Conservation (phyloP, 2,329 filamentous ascomycete species). For the Pyrenophora tritici-repentis region DNA sequence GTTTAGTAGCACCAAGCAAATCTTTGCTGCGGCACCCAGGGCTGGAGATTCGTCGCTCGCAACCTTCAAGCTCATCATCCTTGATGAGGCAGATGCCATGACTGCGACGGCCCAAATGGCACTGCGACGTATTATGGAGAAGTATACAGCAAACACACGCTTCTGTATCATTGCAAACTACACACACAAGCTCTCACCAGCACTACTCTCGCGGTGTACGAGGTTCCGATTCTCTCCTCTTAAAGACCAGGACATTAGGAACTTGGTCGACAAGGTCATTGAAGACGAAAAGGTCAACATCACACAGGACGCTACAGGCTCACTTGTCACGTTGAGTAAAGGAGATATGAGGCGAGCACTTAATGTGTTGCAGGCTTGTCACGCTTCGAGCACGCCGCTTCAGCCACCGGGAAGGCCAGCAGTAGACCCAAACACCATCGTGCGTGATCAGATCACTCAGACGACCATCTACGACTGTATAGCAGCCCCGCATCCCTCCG, state of each 20-base stretch:
- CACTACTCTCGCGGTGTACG: slow-evolving; percentile 89
- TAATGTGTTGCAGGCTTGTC: slow-evolving; percentile 95
- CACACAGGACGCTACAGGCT: slow-evolving; percentile 76
- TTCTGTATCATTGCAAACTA: slow-evolving; percentile 99
- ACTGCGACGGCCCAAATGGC: slow-evolving; percentile 99
- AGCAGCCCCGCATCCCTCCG: slow-evolving; percentile 87
- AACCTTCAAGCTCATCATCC: slow-evolving; percentile 91
- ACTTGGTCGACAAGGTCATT: slow-evolving; percentile 86
- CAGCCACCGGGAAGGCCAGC: slow-evolving; percentile 55
- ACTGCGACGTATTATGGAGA: slow-evolving; percentile 95
- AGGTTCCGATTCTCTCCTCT: slow-evolving; percentile 93
- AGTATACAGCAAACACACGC: slow-evolving; percentile 95
- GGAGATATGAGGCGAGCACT: slow-evolving; percentile 95
- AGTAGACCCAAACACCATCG: slow-evolving; percentile 61
- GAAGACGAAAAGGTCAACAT: slow-evolving; percentile 86
- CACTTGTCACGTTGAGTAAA: slow-evolving; percentile 84
- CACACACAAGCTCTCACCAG: slow-evolving; percentile 94
- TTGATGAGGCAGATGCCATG: slow-evolving; percentile 99
- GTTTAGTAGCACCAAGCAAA: slow-evolving; percentile 96
- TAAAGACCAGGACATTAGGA: slow-evolving; percentile 83
- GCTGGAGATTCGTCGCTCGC: slow-evolving; percentile 62
- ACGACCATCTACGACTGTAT: slow-evolving; percentile 96
- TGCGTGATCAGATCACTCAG: slow-evolving; percentile 85
- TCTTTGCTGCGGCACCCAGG: slow-evolving; percentile 72
- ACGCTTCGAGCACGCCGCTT: slow-evolving; percentile 78